phyloP scores from a whole-genome alignment of 2,329 filamentous ascomycete species.

The Penicillium sp. region DNA sequence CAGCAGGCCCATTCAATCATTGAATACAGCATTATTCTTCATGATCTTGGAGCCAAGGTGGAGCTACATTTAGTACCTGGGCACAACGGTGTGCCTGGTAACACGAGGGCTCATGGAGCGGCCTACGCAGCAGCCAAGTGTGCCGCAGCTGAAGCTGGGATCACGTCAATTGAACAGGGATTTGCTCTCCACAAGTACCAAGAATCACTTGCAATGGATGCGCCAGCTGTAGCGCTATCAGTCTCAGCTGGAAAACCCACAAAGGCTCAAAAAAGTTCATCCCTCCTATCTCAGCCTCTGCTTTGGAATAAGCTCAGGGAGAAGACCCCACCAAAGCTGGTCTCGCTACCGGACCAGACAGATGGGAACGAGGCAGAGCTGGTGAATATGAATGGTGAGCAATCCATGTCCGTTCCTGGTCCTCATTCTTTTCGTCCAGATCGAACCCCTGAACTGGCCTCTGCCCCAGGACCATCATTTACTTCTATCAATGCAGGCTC shows the following conservation, averaged over 20 bases:
- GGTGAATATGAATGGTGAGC: neutral
- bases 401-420: neutral
- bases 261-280: neutral
- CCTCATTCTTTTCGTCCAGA: neutral
- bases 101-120: neutral
- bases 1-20: neutral
- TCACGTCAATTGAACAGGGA: neutral
- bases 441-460: neutral
- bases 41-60: neutral
- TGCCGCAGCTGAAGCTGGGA: neutral
- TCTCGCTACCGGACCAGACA: neutral
- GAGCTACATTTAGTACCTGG: conserved; percentile 5
- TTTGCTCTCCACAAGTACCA: neutral
- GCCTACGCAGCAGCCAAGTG: neutral
- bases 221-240: no score
- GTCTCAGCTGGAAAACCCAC: neutral
- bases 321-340: neutral
- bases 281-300: neutral
- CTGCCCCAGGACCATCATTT: neutral
- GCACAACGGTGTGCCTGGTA: neutral
- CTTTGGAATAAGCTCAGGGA: neutral
- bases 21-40: neutral
- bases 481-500: neutral
- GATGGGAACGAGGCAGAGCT: neutral
- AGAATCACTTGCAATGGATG: neutral